Conservation (phyloP, 352 stramenopile species). For the Phytophthora macrochlamydospora region DNA sequence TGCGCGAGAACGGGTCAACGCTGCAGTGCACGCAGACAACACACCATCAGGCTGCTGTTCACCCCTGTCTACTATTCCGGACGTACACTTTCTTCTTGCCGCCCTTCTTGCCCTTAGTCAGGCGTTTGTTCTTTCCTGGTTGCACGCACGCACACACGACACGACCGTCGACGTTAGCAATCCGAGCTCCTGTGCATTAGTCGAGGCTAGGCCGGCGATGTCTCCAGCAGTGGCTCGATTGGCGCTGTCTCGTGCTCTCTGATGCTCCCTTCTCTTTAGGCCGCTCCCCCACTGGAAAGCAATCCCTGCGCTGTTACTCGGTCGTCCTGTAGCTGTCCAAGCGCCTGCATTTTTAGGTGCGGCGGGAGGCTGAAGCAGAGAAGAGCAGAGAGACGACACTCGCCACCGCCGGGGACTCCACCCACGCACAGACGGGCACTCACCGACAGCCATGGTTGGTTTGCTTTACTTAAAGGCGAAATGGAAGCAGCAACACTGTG, state of each 20-base stretch:
- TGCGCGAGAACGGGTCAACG: conserved; percentile 99
- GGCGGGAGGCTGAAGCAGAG: neutral
- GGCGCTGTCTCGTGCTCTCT: neutral
- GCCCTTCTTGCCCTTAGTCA: conserved; percentile 93
- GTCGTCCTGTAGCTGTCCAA: too few relatives aligned
- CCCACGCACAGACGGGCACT: conserved; percentile 28
- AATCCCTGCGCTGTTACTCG: neutral
- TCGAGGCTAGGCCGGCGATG: too few relatives aligned
- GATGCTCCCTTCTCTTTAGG: neutral
- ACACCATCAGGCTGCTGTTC: conserved; percentile 13
- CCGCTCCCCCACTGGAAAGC: neutral
- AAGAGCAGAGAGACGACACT: conserved; percentile 16
- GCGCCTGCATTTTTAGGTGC: neutral
- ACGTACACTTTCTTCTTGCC: conserved; percentile 93
- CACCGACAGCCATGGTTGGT: conserved; percentile 87
- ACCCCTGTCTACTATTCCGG: neutral
- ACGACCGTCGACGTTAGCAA: conserved; percentile 25
- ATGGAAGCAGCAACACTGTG: conserved; percentile 47
- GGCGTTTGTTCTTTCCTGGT: conserved; percentile 91
- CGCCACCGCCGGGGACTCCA: neutral
- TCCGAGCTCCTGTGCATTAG: neutral
- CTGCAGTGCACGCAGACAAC: conserved; percentile 36
- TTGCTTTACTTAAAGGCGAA: conserved; percentile 91
- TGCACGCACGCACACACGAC: neutral
- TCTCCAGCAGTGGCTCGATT: too few relatives aligned